Evolutionary conservation across 2,329 filamentous ascomycete species (phyloP), one percentile per base, ranked within the genome.

Genomic region (Fusarium paranaense): DNA sequence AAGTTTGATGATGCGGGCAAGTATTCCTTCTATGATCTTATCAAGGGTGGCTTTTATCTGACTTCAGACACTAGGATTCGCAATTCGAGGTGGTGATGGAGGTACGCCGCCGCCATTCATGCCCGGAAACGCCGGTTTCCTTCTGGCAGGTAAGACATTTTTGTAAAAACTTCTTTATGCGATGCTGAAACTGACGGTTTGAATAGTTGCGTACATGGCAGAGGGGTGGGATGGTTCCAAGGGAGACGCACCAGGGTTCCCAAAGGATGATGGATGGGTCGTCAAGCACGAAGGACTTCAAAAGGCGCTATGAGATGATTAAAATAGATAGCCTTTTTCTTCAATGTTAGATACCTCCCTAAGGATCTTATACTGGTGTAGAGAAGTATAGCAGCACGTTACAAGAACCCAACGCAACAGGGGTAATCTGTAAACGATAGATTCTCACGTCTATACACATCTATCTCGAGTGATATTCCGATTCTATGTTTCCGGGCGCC

Each of bases 1-100:
- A 76, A 75, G 1, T 85, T 85, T 68, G 83, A 85, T 22, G 83
- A 85, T 58, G 83, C 84, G 5, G 81, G 82, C 78, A 20, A 70
- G 61, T 45, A 11, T 3, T 2, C 0, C 13, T 18, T 18, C 6
- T 9, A 11, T 1, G n/a, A 2, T n/a, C 1, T 2, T 10, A 35
- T 16, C 2, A 25, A 6, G 4, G 25, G 6, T 6, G 9, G 37
- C 18, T 22, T n/a, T 2, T 4, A 6, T n/a, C 54, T 69, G 18
- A 69, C 60, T 9, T 9, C n/a, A 14, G 4, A 5, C 35, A 32
- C 8, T 58, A 77, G 73, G 75, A 5, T 82, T 80, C 20, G 80
- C 80, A 2, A 65, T 80, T 6, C 75, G 80, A 20, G 80, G 78
- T 5, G 79, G 77, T 6, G 78, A 79, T 30, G 80, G 79, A 47